Percentiles rank a stretch among this genome's conserved stretches.
Evolutionary conservation across 305 asterid species (phyloP).

Genomic region (Fraxinus xanthoxyloides): DNA sequence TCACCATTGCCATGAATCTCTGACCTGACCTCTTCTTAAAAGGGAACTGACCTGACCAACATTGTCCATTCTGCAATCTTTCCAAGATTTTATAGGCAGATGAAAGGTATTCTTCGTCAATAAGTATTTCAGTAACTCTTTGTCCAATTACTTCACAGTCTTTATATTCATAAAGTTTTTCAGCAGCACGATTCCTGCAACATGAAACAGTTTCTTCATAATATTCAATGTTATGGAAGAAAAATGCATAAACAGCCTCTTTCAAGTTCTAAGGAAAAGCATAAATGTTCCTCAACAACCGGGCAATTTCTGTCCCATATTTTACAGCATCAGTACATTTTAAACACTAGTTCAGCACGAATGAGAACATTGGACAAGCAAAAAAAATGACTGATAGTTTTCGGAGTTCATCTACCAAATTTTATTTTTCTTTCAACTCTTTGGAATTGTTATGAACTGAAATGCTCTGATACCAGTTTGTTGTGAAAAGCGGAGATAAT

Average conservation of each 20-base stretch:
- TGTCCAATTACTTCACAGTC: conserved; percentile 56
- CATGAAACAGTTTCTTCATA: neutral
- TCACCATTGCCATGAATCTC: conserved; percentile 58
- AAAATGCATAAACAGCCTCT: neutral
- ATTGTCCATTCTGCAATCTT: conserved; percentile 37
- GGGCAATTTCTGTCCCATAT: neutral
- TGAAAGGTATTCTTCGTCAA: conserved; percentile 41
- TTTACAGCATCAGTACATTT: neutral
- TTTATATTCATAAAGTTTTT: conserved; percentile 66
- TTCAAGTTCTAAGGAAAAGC: neutral
- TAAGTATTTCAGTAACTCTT: conserved; percentile 35
- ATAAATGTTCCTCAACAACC: neutral
- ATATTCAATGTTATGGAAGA: neutral
- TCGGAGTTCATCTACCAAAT: neutral
- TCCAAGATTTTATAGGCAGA: conserved; percentile 32
- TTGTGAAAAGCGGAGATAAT: too few species aligned
- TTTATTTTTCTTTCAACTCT: neutral
- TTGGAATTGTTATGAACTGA: neutral
- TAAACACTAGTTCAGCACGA: neutral
- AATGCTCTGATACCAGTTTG: too few species aligned
- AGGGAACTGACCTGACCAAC: conserved; percentile 78
- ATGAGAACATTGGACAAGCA: neutral
- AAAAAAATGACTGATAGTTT: neutral
- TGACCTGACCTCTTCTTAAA: conserved; percentile 53
- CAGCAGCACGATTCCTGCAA: conserved; percentile 71